A percentile compares a stretch with the other conserved stretches of the same genome.
Conservation (phyloP, 1,139 yeast species). For the Oligophagozyma castellii region DNA sequence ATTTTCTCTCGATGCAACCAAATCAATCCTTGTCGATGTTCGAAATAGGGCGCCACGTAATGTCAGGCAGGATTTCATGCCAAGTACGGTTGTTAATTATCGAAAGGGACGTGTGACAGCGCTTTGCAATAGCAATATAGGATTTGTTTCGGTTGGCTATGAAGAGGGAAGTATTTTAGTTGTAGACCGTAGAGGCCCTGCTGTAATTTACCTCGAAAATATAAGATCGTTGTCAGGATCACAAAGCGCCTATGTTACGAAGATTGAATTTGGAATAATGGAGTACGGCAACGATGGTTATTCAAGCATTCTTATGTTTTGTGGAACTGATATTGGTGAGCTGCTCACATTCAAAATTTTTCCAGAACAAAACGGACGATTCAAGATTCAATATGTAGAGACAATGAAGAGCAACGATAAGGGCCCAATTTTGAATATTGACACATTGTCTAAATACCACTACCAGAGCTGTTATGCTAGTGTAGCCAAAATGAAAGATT, state of each 20-base stretch:
- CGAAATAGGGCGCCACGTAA: conserved; percentile 29
- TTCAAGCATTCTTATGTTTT: conserved; percentile 57
- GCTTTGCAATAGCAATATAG: conserved; percentile 56
- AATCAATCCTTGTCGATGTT: conserved; percentile 24
- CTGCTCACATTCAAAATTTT: conserved; percentile 50
- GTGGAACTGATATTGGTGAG: conserved; percentile 76
- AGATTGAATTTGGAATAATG: conserved; percentile 61
- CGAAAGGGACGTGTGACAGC: conserved; percentile 41
- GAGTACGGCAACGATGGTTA: conserved; percentile 49
- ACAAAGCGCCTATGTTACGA: conserved; percentile 33
- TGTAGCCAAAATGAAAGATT: conserved; percentile 41
- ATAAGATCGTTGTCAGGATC: conserved; percentile 16
- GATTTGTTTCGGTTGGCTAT: conserved; percentile 78
- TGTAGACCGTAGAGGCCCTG: conserved; percentile 79
- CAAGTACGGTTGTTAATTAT: conserved; percentile 41
- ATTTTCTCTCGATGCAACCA: conserved; percentile 19
- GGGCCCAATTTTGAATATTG: conserved; percentile 36
- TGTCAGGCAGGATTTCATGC: conserved; percentile 55
- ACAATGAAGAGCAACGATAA: conserved; percentile 35
- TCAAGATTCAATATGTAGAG: conserved; percentile 44
- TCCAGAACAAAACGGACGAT: conserved; percentile 61
- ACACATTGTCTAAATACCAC: conserved; percentile 41
- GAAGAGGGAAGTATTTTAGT: conserved; percentile 61
- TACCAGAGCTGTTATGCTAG: conserved; percentile 60
- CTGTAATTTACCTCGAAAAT: conserved; percentile 48